Conservation (phyloP, 306 rosid genomes). For the Pyrus communis region DNA sequence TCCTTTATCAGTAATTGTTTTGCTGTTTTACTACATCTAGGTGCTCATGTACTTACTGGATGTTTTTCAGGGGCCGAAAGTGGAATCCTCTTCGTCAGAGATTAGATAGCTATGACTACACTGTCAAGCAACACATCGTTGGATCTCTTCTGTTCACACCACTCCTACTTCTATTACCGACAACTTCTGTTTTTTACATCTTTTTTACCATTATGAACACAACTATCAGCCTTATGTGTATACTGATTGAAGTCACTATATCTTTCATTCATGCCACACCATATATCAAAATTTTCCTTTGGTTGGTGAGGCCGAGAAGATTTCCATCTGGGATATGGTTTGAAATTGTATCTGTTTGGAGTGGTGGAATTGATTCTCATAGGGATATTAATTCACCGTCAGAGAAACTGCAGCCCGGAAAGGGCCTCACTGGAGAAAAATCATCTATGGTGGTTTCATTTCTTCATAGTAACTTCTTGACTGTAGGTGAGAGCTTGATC, state of each 20-base stretch:
- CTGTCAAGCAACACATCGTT: slow-evolving; percentile 79
- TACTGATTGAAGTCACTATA: slow-evolving; percentile 56
- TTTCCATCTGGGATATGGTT: slow-evolving; percentile 93
- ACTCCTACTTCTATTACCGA: slow-evolving; percentile 74
- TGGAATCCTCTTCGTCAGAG: slow-evolving; percentile 95
- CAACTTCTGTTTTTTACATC: slow-evolving; percentile 82
- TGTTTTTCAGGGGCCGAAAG: slow-evolving; percentile 77
- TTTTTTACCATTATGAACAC: slow-evolving; percentile 73
- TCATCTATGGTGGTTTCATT: slow-evolving; percentile 55
- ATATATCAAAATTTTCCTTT: slow-evolving; percentile 55
- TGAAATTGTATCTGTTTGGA: slow-evolving; percentile 48
- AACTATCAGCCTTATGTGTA: slow-evolving; percentile 50
- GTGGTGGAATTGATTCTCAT: slow-evolving; percentile 20
- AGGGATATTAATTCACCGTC: slow-evolving; percentile 19
- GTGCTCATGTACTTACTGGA: slow-evolving; percentile 17
- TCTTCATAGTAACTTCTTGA: slow-evolving; percentile 74
- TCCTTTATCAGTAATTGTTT: not conserved
- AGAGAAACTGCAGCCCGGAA: slow-evolving; percentile 25
- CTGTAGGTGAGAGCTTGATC: slow-evolving; percentile 55
- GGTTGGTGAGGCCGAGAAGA: slow-evolving; percentile 61
- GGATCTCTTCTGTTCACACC: slow-evolving; percentile 88
- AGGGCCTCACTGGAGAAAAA: slow-evolving; percentile 28
- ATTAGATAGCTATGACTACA: slow-evolving; percentile 87
- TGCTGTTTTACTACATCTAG: not conserved
- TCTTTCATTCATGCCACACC: slow-evolving; percentile 85